Base-by-base conservation (phyloP, 2,329 filamentous ascomycete genomes). In the Phyllosticta citrichinensis region DNA sequence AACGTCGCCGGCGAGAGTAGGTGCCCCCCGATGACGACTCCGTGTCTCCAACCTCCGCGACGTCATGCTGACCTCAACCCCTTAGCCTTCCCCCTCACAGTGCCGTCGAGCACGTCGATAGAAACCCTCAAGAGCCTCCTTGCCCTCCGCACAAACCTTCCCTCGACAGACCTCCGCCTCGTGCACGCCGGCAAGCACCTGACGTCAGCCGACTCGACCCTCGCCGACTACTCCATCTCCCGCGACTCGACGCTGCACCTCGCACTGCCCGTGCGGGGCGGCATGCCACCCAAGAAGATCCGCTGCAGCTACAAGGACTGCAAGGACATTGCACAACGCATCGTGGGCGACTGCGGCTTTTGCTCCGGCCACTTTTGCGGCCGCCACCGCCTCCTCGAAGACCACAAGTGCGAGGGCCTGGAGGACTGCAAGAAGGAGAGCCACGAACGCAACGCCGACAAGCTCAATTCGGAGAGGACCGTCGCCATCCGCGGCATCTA, bases 371-470 rank as follows among this genome's bases (percentile, higher is more conserved):
- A 95, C 74, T 97, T 90, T 80, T 99, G 94, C 77, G 90, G 90
- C 68, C 96, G 91, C 79, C 94, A 99, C 77, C 84, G 94, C 61
- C 83, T 97, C 77, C 77, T 97, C 65, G 94, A 99, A 76, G 89
- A 93, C 68, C 94, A 99, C 79, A 90, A 90, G 78, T 99, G 94
- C 79, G 85, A 84, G 65, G 91, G 91, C 51, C 80, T 99, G 62
- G 94, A 97, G 80, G 89, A 96, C 77, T 97, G 93, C 83, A 96
- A 97, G 83, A 94, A 96, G 80, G 91, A 96, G 75, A 93, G 90
- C 55, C 91, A 96, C 76, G 91, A 95, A 74, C 86, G 91, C 66
- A 99, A 99, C 74, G 89, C 91, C 63, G 88, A 91, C 66, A 92
- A 95, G 78, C 81, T 99, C 72, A 90, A 97, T 76, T 85, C 87